Evolutionary conservation across 352 stramenopile species (phyloP), one percentile per base, ranked within the genome.

Genomic region (Phytophthora pseudosyringae): DNA sequence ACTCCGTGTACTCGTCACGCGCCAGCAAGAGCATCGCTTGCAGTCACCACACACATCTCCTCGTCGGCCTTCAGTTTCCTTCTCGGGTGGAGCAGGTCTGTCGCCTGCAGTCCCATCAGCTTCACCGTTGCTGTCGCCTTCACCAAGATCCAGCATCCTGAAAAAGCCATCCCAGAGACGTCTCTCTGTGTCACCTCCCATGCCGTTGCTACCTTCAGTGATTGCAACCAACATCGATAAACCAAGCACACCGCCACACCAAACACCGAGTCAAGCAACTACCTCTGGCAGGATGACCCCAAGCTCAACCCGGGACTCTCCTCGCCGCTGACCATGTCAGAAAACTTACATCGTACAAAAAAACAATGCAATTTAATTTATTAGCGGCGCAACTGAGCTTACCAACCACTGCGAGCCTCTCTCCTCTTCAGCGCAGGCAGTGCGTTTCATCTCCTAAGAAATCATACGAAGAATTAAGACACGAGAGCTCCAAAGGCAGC

Each of bases 1-100:
- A 45, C 79, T 91, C 28, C 68, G 69, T 1, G 62, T 62, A 0
- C 53, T 91, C 32, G 67, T 89, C 10, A 66, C 81, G 32, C 76
- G 74, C 0, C 86, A 94, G 29, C 58, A 73, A 59, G 64, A 76
- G 8, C 69, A 67, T 21, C 67, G 67, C 33, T 43, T 62, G 13
- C 54, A 64, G 16, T 67, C 64, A 4, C 51, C 59, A 32, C 33
- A 55, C 15, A 32, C 44, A 40, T 59, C 66, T 49, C 28, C 52
- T 49, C 67, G 67, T 59, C 69, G 69, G 63, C 47, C 70, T 69
- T 81, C 49, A 9, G 64, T 77, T 16, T 56, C 56, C 2, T 73
- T 76, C 33, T 55, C 58, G 4, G 55, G 35, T 18, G 12, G 29
- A 35, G 45, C 50, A 44, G 35, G 36, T 3, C 33, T 46, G 5